Conservation (phyloP, 2,329 filamentous ascomycete species). For the Teratosphaeriaceae sp. region DNA sequence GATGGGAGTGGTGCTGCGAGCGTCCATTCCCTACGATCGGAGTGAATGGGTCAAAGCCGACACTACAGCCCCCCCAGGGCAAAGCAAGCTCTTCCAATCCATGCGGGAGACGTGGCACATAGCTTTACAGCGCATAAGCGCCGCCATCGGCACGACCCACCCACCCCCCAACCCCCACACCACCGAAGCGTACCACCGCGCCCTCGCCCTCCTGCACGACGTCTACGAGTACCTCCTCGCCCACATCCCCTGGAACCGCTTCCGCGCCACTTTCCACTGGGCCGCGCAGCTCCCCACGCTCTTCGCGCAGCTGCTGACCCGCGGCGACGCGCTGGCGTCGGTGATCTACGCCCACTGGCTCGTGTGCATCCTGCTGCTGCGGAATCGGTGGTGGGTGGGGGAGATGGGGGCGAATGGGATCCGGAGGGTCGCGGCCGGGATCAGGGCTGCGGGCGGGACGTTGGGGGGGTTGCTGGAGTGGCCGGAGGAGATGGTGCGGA, state of each 20-base stretch:
- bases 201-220: not conserved
- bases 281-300: not conserved
- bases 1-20: not conserved
- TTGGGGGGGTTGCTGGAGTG: not conserved
- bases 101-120: not conserved
- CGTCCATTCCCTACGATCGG: not conserved
- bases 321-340: not conserved
- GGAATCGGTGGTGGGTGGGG: slow-evolving; percentile 6
- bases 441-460: not conserved
- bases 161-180: not conserved
- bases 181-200: not conserved
- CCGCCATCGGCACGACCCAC: not conserved
- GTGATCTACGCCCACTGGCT: slow-evolving; percentile 9
- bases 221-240: not conserved
- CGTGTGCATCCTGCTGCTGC: not conserved
- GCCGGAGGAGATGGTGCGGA: not conserved
- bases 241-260: not conserved
- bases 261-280: not conserved
- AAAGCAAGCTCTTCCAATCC: not conserved
- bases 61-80: not conserved
- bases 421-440: not conserved
- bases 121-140: not conserved
- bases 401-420: slow-evolving; percentile 8
- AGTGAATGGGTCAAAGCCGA: not conserved
- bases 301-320: not conserved